Percentiles rank a stretch among this genome's conserved stretches.
These are phyloP conservation scores for Pichia exigua DNA, from an alignment of 805 yeast genomes.

Conservation along the genomic window DNA sequence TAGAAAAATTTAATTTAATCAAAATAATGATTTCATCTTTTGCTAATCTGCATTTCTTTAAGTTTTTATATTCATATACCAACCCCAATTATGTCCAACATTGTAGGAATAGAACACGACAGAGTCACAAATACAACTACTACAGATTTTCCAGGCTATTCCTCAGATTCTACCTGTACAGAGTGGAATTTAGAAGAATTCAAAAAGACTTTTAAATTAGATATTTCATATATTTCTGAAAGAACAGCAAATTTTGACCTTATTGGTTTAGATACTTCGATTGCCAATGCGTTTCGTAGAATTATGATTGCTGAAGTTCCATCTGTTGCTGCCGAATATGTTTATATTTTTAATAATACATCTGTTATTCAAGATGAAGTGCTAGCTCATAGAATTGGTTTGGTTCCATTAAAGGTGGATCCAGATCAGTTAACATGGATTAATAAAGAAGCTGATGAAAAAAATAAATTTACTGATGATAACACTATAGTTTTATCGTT, in stretches of 20 bases:
- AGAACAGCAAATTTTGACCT: conserved; percentile 82
- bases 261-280: conserved; percentile 78
- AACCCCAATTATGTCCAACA: conserved; percentile 33
- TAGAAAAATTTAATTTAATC: not conserved
- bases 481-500: conserved; percentile 83
- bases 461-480: conserved; percentile 69
- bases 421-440: conserved; percentile 88
- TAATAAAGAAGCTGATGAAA: conserved; percentile 55
- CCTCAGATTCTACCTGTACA: conserved; percentile 43
- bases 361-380: conserved; percentile 97
- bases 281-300: conserved; percentile 94
- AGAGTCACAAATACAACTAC: conserved; percentile 85
- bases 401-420: conserved; percentile 82
- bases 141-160: conserved; percentile 89
- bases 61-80: not conserved
- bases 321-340: conserved; percentile 88
- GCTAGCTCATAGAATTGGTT: conserved; percentile 88
- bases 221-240: conserved; percentile 56
- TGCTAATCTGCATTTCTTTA: too few relatives aligned
- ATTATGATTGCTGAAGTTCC: conserved; percentile 97
- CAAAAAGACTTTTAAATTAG: conserved; percentile 56
- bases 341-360: conserved; percentile 86
- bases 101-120: conserved; percentile 83
- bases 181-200: conserved; percentile 84
- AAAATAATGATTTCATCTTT: not conserved